A percentile compares a stretch with the other conserved stretches of the same genome.
phyloP scores from a whole-genome alignment of 768 basidiomycete genomes.

The Rhodocollybia butyracea region DNA sequence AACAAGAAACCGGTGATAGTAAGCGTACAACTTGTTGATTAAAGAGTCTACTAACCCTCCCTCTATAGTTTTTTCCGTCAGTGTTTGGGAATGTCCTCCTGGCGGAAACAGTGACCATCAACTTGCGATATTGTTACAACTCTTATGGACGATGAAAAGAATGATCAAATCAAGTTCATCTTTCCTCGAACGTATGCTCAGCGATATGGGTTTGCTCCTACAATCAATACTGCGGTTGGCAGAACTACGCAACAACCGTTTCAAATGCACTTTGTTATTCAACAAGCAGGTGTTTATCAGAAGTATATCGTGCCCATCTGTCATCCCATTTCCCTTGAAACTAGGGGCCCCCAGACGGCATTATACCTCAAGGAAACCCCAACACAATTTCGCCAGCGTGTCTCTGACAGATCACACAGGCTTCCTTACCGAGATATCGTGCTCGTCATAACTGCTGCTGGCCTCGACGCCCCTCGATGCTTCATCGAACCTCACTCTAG shows the following conservation, averaged over 20 bases:
- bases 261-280: neutral
- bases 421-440: constrained; percentile 51
- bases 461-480: constrained; percentile 51
- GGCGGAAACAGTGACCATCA: neutral
- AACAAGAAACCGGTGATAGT: neutral
- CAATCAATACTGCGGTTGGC: too few relatives aligned
- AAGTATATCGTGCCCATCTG: neutral
- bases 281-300: neutral
- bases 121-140: neutral
- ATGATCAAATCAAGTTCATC: neutral
- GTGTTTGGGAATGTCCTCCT: neutral
- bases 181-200: neutral
- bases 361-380: neutral
- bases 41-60: too few relatives aligned
- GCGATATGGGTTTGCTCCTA: neutral
- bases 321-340: neutral
- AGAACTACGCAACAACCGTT: neutral
- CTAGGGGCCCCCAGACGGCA: neutral
- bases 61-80: neutral
- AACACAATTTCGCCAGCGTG: neutral
- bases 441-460: constrained; percentile 44
- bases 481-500: constrained; percentile 43
- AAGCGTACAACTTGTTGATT: neutral
- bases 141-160: neutral
- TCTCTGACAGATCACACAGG: neutral